Evolutionary conservation across 148 eudicot genomes (phyloP), one percentile per base, ranked within the genome.

Genomic region (Agrostemma githago): DNA sequence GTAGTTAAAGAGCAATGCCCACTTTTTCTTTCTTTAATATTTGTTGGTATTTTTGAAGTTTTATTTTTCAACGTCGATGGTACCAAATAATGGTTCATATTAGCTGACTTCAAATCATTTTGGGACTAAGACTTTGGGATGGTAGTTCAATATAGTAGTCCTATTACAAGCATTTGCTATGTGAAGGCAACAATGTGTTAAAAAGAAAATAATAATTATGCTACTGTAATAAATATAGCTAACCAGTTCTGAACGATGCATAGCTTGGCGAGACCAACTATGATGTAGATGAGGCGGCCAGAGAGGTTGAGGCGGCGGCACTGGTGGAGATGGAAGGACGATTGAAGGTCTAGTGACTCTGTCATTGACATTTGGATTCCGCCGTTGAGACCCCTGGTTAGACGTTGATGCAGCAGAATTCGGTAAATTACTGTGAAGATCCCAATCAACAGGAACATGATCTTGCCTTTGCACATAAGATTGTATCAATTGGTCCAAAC

Each of bases 391-490:
- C 43, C 85, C 94, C 75, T 83, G 89, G 74, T 83, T 87, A 76
- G 68, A 84, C 77, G 77, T 80, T 68, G 90, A 84, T 60, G 89
- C 80, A 75, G 83, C 83, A 65, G 96, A 79, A 72, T 82, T 77
- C 68, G 96, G 89, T 74, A 88, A 73, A 74, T 88, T 92, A 75
- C 96, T 78, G 66, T 84, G 96, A 68, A 90, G 88, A 79, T 95
- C 98, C 99, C 97, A 95, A 72, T 92, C 99, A 43, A 88, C 81
- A 38, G 97, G 89, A 78, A 88, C 68, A 77, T 67, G 89, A 53
- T 92, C 89, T 86, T 86, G 93, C 87, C 99, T 89, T 78, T 85
- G 89, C 74, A 95, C 99, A 79, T 95, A 95, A 75, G 99, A 90
- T 75, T 88, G 94, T 68, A 95, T 95, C 76, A 95, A 82, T 65